Percentiles rank a stretch among this genome's conserved stretches.
phyloP scores from a whole-genome alignment of 495 filamentous ascomycete species.

The Filosporella fistucella region DNA sequence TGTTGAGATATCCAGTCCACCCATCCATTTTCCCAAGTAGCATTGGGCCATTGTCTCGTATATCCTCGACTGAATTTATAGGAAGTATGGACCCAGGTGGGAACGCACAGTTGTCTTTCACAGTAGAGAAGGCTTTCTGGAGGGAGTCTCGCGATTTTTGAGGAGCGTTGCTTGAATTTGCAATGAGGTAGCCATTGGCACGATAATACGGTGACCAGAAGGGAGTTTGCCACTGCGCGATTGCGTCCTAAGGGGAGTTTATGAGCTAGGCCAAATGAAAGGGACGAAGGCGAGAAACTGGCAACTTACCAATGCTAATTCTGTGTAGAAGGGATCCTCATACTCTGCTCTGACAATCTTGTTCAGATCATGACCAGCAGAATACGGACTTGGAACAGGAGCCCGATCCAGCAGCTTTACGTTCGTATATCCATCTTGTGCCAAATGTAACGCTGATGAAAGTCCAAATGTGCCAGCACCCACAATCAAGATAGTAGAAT shows the following conservation, averaged over 20 bases:
- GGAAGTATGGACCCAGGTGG: background rate
- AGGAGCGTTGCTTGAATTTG: slow-evolving; percentile 39
- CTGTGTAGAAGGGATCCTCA: slow-evolving; percentile 48
- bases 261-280: too few relatives aligned
- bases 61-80: slow-evolving; percentile 31
- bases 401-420: slow-evolving; percentile 54
- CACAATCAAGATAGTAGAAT: slow-evolving; percentile 39
- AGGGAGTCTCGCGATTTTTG: slow-evolving; percentile 42
- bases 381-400: slow-evolving; percentile 31
- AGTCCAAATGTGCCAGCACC: slow-evolving; percentile 63
- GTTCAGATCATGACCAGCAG: slow-evolving; percentile 61
- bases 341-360: slow-evolving; percentile 66
- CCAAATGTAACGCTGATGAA: slow-evolving; percentile 54
- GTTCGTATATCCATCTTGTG: slow-evolving; percentile 37
- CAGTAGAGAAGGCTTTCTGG: slow-evolving; percentile 38
- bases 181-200: slow-evolving; percentile 49
- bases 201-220: slow-evolving; percentile 47
- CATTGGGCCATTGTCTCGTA: slow-evolving; percentile 37
- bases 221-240: slow-evolving; percentile 41
- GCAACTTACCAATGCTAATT: slow-evolving; percentile 49
- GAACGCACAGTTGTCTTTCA: slow-evolving; percentile 24
- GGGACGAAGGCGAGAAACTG: background rate
- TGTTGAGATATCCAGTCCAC: slow-evolving; percentile 53
- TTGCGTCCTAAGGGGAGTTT: too few relatives aligned
- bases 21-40: slow-evolving; percentile 42